Base-by-base conservation (phyloP, 2,329 filamentous ascomycete genomes). In the Talaromyces sp. region DNA sequence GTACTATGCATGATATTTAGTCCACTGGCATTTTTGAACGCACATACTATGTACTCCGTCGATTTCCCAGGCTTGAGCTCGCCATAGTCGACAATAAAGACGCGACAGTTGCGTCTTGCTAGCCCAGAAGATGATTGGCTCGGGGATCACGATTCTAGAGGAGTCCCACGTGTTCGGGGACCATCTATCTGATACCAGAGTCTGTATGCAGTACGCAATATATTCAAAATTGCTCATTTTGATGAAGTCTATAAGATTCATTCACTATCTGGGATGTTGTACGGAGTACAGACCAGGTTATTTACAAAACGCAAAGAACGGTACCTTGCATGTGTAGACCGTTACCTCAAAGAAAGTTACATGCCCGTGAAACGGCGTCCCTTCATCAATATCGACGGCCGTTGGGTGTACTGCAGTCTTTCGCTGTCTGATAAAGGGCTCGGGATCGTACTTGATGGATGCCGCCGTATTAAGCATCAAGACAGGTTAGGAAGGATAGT, bases 81-180 rank as follows among this genome's bases (percentile, higher is more conserved):
- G 53, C 53, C 29, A 56, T 56, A 25, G n/a, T 13, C n/a, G 31
- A 56, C 6, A 25, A 19, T 7, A 13, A 36, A 19, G n/a, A 36
- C 31, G 29, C 29, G 10, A 56, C 17, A 19, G 5, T 56, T 56
- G 29, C 31, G 25, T 22, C 17, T 53, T 17, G 3, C 34, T 2
- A 27, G 29, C 45, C 45, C n/a, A 56, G 31, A 56, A 56, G 22
- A 45, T 61, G 63, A 65, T 65, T 65, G 63, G 63, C 45, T 65
- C 63, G 63, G 63, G 63, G 19, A 29, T 58, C 40, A 51, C 25
- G 13, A 25, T 25, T 7, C 25, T 25, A n/a, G 53, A 51, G 22
- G 19, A n/a, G 31, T 45, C 49, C 56, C 63, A 60, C 63, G 54
- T 54, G 34, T 31, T 65, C 63, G 63, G 63, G 10, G 63, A 65